Evolutionary conservation across 441 rosid species (phyloP).

Genomic region (Adansonia rubrostipa): DNA sequence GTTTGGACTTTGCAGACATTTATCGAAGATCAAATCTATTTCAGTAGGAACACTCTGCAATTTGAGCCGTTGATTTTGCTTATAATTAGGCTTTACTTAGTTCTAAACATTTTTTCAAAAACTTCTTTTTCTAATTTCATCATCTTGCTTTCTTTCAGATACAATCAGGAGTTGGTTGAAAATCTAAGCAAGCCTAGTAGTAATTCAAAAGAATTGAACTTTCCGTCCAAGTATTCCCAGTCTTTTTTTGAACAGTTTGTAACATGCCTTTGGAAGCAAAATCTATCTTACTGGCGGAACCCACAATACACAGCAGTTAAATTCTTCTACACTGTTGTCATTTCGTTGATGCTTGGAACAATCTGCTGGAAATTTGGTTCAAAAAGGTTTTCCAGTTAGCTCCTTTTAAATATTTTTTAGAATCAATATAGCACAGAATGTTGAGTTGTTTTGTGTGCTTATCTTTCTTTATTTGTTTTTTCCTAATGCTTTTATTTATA

Average conservation of each 20-base stretch:
- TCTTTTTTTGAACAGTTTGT: constrained; percentile 73
- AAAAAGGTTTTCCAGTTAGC: constrained; percentile 53
- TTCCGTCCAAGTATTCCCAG: constrained; percentile 80
- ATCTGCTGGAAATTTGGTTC: constrained; percentile 95
- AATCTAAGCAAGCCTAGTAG: constrained; percentile 73
- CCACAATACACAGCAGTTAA: constrained; percentile 98
- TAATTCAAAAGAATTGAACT: constrained; percentile 64
- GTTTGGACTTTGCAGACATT: constrained; percentile 86
- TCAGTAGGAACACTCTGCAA: constrained; percentile 51
- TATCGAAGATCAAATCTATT: constrained; percentile 71
- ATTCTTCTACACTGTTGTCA: constrained; percentile 87
- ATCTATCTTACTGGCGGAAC: constrained; percentile 91
- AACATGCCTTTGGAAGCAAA: constrained; percentile 96
- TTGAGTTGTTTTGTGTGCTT: not conserved
- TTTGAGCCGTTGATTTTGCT: constrained; percentile 21
- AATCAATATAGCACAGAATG: not conserved
- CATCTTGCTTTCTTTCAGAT: constrained; percentile 48
- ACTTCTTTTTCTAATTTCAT: constrained; percentile 17
- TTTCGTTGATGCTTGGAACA: constrained; percentile 93
- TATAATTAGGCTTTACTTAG: not conserved
- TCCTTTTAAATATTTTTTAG: constrained; percentile 1
- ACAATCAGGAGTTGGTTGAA: constrained; percentile 74
- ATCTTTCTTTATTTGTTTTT: not conserved
- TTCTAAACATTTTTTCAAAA: not conserved
- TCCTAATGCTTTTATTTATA: not conserved